Percentiles rank a stretch among this genome's conserved stretches.
Conservation (phyloP, 768 basidiomycete species). For the Mycena latifolia region DNA sequence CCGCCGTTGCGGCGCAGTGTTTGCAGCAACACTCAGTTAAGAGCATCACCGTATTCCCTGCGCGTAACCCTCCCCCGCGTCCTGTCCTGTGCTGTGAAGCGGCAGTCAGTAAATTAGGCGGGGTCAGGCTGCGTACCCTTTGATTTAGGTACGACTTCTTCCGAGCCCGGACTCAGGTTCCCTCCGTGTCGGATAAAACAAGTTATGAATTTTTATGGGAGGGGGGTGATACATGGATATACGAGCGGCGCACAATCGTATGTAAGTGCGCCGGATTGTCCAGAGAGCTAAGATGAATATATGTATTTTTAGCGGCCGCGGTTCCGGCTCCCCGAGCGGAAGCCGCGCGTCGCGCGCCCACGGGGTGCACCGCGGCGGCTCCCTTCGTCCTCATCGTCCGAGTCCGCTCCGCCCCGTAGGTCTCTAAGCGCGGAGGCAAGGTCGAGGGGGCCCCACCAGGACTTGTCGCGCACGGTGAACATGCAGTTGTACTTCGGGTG, state of each 20-base stretch:
- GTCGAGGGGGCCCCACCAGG: constrained; percentile 13
- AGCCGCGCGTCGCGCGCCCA: background rate
- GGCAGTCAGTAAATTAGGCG: background rate
- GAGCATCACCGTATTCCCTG: background rate
- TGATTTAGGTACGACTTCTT: constrained; percentile 1
- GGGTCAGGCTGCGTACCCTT: constrained; percentile 7
- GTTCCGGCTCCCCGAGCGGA: background rate
- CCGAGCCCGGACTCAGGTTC: constrained; percentile 19
- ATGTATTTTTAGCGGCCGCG: background rate
- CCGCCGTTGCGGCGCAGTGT: constrained; percentile 20
- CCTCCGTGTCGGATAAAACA: background rate
- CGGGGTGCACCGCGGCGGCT: constrained; percentile 1
- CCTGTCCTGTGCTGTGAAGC: constrained; percentile 1
- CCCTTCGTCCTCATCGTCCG: background rate
- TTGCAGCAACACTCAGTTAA: background rate
- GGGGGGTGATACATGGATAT: background rate
- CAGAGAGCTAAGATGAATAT: background rate
- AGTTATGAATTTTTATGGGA: background rate
- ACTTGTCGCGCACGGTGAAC: constrained; percentile 7
- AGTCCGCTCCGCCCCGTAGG: background rate
- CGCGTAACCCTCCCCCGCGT: constrained; percentile 9
- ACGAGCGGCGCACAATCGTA: background rate
- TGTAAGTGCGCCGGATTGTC: background rate
- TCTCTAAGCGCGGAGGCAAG: background rate
- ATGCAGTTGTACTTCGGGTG: constrained; percentile 17